phyloP scores from a whole-genome alignment of 192 early-diverging fungal genomes.

The Umbelopsis vinacea region DNA sequence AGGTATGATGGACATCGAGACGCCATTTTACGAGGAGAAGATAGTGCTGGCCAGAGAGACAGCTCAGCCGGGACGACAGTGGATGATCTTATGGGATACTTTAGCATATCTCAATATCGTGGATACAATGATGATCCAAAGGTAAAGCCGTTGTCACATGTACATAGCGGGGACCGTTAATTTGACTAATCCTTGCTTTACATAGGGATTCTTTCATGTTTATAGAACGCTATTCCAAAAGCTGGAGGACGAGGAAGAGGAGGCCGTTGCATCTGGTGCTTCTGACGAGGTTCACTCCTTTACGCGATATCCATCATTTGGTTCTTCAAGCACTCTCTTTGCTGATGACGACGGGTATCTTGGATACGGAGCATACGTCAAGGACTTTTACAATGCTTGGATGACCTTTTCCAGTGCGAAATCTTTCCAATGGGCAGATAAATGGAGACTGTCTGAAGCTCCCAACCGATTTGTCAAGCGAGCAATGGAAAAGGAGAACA shows the following conservation, averaged over 20 bases:
- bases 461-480: conserved; percentile 81
- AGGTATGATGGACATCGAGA: conserved; percentile 93
- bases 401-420: conserved; percentile 81
- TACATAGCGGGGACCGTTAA: background rate
- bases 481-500: conserved; percentile 93
- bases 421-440: conserved; percentile 94
- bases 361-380: conserved; percentile 47
- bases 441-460: conserved; percentile 80
- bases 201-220: conserved; percentile 78
- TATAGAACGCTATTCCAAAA: conserved; percentile 79
- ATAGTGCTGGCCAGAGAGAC: conserved; percentile 50
- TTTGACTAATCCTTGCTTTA: background rate
- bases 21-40: conserved; percentile 85
- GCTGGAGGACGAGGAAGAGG: conserved; percentile 82
- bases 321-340: conserved; percentile 64
- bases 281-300: conserved; percentile 25
- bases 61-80: conserved; percentile 58
- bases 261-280: conserved; percentile 51
- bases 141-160: conserved; percentile 26
- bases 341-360: conserved; percentile 58
- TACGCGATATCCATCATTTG: conserved; percentile 65
- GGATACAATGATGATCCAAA: conserved; percentile 69
- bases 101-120: conserved; percentile 71
- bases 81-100: conserved; percentile 83
- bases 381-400: conserved; percentile 84